Evolutionary conservation across 352 stramenopile species (phyloP), one percentile per base, ranked within the genome.

Genomic region (Pythium rishiriense): DNA sequence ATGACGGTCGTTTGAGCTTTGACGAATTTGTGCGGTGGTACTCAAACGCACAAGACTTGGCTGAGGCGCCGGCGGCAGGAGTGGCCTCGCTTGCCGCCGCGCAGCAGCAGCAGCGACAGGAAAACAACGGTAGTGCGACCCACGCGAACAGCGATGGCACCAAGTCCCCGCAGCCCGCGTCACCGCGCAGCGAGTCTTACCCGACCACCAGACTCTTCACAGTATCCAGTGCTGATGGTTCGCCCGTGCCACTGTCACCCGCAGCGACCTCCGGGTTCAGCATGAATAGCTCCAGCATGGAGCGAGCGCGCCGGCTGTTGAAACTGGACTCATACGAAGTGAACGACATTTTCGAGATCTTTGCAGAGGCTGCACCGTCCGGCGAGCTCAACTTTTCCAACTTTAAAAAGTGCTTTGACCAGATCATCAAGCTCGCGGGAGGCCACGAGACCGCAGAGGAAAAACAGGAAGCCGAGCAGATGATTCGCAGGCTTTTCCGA

Each of bases 1-100:
- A 87, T 51, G 85, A 95, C 43, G 85, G 84, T 5, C 85, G 81
- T 14, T 63, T 97, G 37, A 93, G 81, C 48, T 94, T 96, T 49
- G 83, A 96, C 19, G 86, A 96, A 62, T 97, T 97, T 62, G 81
- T 92, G 21, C 54, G 66, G 25, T 97, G 88, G 88, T 97, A 95
- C 58, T 83, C 83, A 0, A 83, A 81, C 45, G 83, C 76, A 3
- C 71, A 72, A 8, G 71, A 75, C 1, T 78, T 90, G 57, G 19
- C 39, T 6, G 78, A 82, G 47, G 62, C 70, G 1, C 72, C 77
- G 51, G 53, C 62, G 24, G 75, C 70, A 22, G 78, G 64, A 11
- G 71, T 83, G 21, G 62, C 54, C 19, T 64, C 62, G 17, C n/a
- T 46, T 48, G 49, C 57, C 6, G 26, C 39, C 12, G 53, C 43